These are phyloP conservation scores for Pleurostoma richardsiae DNA, from an alignment of 2,329 filamentous ascomycete genomes.

Conservation along the genomic window DNA sequence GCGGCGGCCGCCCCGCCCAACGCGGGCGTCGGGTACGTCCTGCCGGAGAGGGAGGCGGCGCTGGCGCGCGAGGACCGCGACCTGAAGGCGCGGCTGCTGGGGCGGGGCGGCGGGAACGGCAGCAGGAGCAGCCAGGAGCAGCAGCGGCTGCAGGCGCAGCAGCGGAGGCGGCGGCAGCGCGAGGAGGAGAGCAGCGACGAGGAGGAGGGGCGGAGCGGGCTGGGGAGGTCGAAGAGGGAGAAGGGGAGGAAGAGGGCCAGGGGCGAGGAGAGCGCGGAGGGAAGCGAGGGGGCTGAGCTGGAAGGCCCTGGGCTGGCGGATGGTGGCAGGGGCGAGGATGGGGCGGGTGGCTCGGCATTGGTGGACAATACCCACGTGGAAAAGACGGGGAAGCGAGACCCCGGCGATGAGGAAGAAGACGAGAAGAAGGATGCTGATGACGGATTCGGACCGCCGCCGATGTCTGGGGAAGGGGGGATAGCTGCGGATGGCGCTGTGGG, in stretches of 20 bases:
- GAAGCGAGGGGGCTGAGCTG: neutral
- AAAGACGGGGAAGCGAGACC: too few species aligned
- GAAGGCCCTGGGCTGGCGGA: too few species aligned
- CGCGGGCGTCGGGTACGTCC: conserved; percentile 35
- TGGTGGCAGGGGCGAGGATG: too few species aligned
- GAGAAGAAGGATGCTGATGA: too few species aligned
- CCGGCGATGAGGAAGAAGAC: too few species aligned
- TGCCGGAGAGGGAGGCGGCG: conserved; percentile 13
- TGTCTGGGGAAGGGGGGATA: too few species aligned
- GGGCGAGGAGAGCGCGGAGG: neutral
- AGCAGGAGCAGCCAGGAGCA: too few species aligned
- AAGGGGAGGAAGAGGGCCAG: conserved; percentile 6
- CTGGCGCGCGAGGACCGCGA: conserved; percentile 17
- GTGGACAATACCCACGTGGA: too few species aligned
- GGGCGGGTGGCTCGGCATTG: too few species aligned
- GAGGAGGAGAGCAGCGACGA: conserved; percentile 22
- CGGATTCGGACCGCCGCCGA: too few species aligned
- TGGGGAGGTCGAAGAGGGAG: conserved; percentile 15
- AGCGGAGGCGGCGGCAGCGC: conserved; percentile 7
- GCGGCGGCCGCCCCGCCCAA: conserved; percentile 18
- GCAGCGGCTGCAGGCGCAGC: conserved; percentile 3
- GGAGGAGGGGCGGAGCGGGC: conserved; percentile 19
- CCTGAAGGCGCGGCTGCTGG: conserved; percentile 24
- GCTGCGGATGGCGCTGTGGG: too few species aligned
- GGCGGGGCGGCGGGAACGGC: conserved; percentile 6